Evolutionary conservation across 371 early-diverging fungal genomes (phyloP).

Genomic region (Haplosporangium sp.): DNA sequence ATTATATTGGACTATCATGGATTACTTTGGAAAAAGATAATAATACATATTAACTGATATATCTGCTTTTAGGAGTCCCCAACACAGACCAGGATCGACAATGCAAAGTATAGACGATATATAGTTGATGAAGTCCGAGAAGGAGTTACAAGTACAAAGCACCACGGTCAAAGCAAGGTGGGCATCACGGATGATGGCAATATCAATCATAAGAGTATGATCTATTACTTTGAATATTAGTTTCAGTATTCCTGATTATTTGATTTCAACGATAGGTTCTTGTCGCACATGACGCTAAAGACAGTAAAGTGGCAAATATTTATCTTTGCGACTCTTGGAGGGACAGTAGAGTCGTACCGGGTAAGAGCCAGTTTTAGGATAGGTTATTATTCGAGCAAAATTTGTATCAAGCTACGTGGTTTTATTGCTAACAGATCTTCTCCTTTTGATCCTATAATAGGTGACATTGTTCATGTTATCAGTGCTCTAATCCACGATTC

Average conservation of each 20-base stretch:
- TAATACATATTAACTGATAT: not conserved
- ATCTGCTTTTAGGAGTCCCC: not conserved
- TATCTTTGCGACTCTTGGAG: constrained; percentile 32
- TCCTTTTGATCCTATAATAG: constrained; percentile 24
- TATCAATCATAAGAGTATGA: not conserved
- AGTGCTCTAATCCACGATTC: constrained; percentile 7
- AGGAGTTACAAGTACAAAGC: constrained; percentile 6
- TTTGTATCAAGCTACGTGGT: no score
- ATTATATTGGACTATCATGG: not conserved
- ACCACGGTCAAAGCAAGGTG: constrained; percentile 29
- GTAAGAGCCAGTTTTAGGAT: not conserved
- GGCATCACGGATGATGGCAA: not conserved
- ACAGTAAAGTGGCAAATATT: constrained; percentile 4
- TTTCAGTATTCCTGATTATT: no score
- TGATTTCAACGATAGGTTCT: constrained; percentile 12
- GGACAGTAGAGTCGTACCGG: not conserved
- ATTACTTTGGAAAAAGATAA: not conserved
- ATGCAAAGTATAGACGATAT: constrained; percentile 23
- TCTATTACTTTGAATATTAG: no score
- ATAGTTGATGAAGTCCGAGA: constrained; percentile 13
- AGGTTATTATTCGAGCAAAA: not conserved
- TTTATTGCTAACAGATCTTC: no score
- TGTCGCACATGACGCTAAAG: not conserved
- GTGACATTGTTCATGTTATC: constrained; percentile 69
- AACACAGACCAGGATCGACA: not conserved